Percentiles rank a stretch among this genome's conserved stretches.
Conservation (phyloP, 83 land plant species). For the Isoetes engelmannii region DNA sequence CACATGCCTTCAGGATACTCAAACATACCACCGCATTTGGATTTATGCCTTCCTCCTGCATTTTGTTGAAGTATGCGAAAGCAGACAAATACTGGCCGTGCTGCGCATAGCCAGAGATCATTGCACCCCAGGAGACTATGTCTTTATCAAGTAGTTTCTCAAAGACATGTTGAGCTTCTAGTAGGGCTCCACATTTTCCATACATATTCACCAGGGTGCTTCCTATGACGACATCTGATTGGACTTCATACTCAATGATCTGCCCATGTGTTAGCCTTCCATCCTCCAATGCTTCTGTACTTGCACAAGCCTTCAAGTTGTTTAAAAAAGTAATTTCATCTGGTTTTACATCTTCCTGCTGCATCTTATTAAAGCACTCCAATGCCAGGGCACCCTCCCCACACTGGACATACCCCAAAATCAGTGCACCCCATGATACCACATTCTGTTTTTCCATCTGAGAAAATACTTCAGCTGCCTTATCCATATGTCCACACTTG, state of each 20-base stretch:
- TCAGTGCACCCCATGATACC: conserved; percentile 5
- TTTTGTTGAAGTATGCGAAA: not conserved
- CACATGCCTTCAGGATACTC: conserved; percentile 3
- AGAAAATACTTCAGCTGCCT: conserved; percentile 3
- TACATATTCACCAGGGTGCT: conserved; percentile 6
- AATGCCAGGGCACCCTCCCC: conserved; percentile 15
- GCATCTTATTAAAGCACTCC: not conserved
- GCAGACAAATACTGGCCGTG: conserved; percentile 32
- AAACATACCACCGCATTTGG: conserved; percentile 8
- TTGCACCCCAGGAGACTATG: conserved; percentile 22
- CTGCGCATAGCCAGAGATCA: conserved; percentile 38
- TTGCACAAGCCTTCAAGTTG: conserved; percentile 8
- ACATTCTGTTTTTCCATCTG: not conserved
- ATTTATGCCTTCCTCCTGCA: conserved; percentile 7
- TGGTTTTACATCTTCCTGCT: conserved; percentile 7
- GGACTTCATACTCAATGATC: not conserved
- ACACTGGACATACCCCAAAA: conserved; percentile 12
- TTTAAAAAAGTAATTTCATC: not conserved
- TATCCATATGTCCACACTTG: conserved; percentile 14
- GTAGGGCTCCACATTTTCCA: conserved; percentile 13
- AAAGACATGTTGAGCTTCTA: conserved; percentile 17
- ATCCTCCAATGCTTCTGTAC: not conserved
- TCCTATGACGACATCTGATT: not conserved
- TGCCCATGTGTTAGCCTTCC: not conserved
- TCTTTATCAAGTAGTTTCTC: conserved; percentile 17